phyloP scores from a whole-genome alignment of 768 basidiomycete genomes.

The Rhodotorula toruloides region DNA sequence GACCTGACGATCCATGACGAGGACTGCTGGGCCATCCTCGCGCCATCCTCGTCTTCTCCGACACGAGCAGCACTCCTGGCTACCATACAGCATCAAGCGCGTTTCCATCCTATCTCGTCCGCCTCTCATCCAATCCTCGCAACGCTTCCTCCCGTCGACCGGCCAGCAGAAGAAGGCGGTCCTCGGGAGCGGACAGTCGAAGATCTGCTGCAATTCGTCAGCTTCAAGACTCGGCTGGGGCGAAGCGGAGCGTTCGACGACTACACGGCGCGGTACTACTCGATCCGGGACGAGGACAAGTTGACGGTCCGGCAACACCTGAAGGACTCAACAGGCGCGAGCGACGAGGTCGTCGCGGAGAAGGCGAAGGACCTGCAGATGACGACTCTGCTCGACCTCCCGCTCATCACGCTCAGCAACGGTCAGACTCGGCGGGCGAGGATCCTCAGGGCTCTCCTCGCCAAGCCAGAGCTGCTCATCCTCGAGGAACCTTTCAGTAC shows the following conservation, averaged over 20 bases:
- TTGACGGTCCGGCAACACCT: constrained; percentile 69
- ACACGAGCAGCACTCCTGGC: constrained; percentile 12
- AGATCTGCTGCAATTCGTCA: constrained; percentile 36
- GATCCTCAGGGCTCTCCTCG: constrained; percentile 69
- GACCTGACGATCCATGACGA: constrained; percentile 13
- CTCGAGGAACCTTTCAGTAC: constrained; percentile 88
- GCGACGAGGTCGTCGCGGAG: constrained; percentile 51
- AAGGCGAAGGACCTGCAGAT: constrained; percentile 61
- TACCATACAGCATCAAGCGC: constrained; percentile 16
- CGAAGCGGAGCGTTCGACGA: constrained; percentile 71
- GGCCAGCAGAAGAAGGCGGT: constrained; percentile 12
- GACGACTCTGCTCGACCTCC: constrained; percentile 65
- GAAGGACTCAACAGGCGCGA: constrained; percentile 49
- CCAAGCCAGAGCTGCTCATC: constrained; percentile 65
- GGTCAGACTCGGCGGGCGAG: constrained; percentile 85
- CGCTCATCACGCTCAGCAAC: constrained; percentile 77
- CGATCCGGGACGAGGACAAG: constrained; percentile 75
- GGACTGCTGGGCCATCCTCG: constrained; percentile 31
- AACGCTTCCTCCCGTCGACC: neutral
- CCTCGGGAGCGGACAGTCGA: constrained; percentile 21
- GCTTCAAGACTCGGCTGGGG: constrained; percentile 39
- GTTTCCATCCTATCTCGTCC: constrained; percentile 36
- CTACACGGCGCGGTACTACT: constrained; percentile 82
- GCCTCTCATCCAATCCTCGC: constrained; percentile 36
- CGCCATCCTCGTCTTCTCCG: constrained; percentile 16